Percentiles rank a stretch among this genome's conserved stretches.
phyloP scores from a whole-genome alignment of 805 yeast species.

The Metschnikowia aberdeeniae region DNA sequence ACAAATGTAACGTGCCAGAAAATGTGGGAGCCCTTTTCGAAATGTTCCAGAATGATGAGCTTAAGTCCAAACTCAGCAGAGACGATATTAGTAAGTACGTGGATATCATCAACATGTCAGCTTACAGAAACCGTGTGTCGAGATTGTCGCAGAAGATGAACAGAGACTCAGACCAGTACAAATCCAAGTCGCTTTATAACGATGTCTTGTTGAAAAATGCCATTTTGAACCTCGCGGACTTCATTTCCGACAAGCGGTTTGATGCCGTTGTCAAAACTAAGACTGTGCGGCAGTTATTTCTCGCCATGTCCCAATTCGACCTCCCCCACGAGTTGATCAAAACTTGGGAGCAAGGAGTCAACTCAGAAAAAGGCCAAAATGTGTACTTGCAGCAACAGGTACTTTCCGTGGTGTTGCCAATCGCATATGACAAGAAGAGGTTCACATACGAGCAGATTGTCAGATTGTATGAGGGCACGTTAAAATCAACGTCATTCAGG shows the following conservation, averaged over 20 bases:
- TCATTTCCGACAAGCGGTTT: constrained; percentile 28
- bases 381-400: constrained; percentile 60
- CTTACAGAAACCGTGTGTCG: constrained; percentile 27
- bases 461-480: constrained; percentile 47
- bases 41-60: constrained; percentile 13
- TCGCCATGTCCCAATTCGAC: constrained; percentile 27
- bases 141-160: constrained; percentile 32
- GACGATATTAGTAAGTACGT: constrained; percentile 13
- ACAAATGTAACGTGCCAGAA: constrained; percentile 2
- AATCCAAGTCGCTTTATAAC: constrained; percentile 20
- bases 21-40: constrained; percentile 8
- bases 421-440: constrained; percentile 58
- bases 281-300: constrained; percentile 25
- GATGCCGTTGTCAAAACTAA: constrained; percentile 21
- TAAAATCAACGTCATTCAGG: constrained; percentile 22
- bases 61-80: constrained; percentile 8
- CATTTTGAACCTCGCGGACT: constrained; percentile 28
- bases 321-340: constrained; percentile 60
- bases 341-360: constrained; percentile 66
- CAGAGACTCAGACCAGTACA: constrained; percentile 36
- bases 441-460: constrained; percentile 58
- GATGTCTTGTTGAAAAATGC: constrained; percentile 31
- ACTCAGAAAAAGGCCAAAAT: constrained; percentile 35
- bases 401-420: constrained; percentile 65
- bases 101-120: constrained; percentile 14